phyloP scores from a whole-genome alignment of 495 filamentous ascomycete genomes.

The Lepraria neglecta region DNA sequence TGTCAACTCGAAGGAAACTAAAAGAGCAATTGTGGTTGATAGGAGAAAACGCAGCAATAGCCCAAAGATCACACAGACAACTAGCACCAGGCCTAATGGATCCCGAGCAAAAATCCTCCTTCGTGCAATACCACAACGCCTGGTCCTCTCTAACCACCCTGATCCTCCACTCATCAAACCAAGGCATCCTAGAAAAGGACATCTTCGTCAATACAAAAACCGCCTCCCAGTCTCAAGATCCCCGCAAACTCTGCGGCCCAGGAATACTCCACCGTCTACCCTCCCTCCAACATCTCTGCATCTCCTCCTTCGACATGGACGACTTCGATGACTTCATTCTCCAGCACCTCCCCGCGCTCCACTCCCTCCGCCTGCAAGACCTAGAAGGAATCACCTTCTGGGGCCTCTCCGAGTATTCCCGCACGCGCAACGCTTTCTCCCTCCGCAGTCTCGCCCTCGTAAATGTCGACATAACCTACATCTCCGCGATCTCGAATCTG shows the following conservation, averaged over 20 bases:
- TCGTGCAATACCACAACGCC: conserved; percentile 61
- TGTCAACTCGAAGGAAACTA: conserved; percentile 66
- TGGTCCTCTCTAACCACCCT: conserved; percentile 71
- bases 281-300: conserved; percentile 61
- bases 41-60: conserved; percentile 42
- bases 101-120: conserved; percentile 56
- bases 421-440: conserved; percentile 47
- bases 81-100: conserved; percentile 50
- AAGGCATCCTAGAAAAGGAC: conserved; percentile 57
- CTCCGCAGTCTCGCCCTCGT: conserved; percentile 58
- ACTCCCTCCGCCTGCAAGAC: conserved; percentile 67
- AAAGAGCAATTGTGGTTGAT: conserved; percentile 80
- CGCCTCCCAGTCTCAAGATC: conserved; percentile 10
- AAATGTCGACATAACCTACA: conserved; percentile 58
- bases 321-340: conserved; percentile 69
- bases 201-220: conserved; percentile 54
- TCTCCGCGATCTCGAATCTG: conserved; percentile 68
- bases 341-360: conserved; percentile 61
- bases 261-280: conserved; percentile 55
- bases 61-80: conserved; percentile 41
- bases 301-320: conserved; percentile 64
- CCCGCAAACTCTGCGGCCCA: conserved; percentile 20
- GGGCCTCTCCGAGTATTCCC: conserved; percentile 68
- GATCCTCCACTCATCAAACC: conserved; percentile 59
- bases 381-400: conserved; percentile 69